A percentile compares a stretch with the other conserved stretches of the same genome.
These are phyloP conservation scores for Trichoderma breve DNA, from an alignment of 2,329 filamentous ascomycete species.

Conservation along the genomic window DNA sequence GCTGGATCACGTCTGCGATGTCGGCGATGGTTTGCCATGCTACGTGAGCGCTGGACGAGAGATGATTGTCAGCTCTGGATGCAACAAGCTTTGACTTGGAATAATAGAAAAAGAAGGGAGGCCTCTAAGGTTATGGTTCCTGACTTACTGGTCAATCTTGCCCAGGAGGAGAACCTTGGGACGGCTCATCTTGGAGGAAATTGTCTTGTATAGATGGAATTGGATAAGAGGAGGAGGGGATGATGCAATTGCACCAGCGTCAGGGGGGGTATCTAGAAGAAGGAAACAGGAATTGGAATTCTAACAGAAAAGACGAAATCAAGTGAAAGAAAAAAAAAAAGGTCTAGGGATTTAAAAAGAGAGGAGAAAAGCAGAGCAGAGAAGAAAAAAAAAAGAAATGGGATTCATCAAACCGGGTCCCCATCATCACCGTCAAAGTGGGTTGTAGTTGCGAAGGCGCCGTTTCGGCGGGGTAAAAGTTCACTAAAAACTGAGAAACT, in stretches of 20 bases:
- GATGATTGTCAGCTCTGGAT: background rate
- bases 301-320: background rate
- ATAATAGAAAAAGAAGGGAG: background rate
- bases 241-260: background rate
- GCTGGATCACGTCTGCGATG: slow-evolving; percentile 63
- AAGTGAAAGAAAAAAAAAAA: background rate
- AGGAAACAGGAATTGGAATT: background rate
- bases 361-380: background rate
- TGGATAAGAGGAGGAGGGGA: background rate
- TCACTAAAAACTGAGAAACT: background rate
- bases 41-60: slow-evolving; percentile 52
- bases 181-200: slow-evolving; percentile 26
- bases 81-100: background rate
- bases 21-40: slow-evolving; percentile 61
- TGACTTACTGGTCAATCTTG: slow-evolving; percentile 39
- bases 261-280: background rate
- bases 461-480: slow-evolving; percentile 18
- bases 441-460: background rate
- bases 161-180: slow-evolving; percentile 42
- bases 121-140: background rate
- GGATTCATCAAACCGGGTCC: background rate
- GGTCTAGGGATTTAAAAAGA: background rate
- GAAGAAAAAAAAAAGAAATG: background rate
- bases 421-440: background rate
- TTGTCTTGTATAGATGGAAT: background rate